These are phyloP conservation scores for Raffaelea deltoideospora DNA, from an alignment of 2,329 filamentous ascomycete genomes.

Conservation along the genomic window DNA sequence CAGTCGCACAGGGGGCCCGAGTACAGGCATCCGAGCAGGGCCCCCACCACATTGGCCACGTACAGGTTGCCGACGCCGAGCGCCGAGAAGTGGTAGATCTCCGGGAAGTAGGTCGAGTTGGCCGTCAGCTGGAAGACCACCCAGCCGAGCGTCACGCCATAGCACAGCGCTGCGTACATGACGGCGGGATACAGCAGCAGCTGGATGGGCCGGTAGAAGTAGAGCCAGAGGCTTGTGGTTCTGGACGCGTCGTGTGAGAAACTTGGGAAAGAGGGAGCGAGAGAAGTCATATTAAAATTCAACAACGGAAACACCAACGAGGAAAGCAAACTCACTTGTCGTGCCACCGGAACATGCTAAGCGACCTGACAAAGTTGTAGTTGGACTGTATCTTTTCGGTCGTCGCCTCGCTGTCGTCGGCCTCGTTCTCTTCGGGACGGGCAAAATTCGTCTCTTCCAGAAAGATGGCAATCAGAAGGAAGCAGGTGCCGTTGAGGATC, in stretches of 20 bases:
- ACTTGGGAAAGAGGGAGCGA: no score
- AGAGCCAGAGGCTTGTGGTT: background rate
- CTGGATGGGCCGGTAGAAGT: background rate
- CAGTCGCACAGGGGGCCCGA: background rate
- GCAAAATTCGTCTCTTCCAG: background rate
- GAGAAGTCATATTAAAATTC: no score
- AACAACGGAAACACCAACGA: no score
- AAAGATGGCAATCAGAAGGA: background rate
- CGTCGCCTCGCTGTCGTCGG: background rate
- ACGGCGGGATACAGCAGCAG: background rate
- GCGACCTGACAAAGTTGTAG: background rate
- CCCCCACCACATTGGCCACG: background rate
- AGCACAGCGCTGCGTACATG: background rate
- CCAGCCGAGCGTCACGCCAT: background rate
- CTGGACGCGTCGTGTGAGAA: no score
- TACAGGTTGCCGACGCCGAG: background rate
- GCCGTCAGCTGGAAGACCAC: background rate
- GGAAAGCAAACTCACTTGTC: background rate
- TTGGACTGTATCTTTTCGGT: background rate
- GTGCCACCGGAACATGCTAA: background rate
- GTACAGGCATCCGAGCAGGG: background rate
- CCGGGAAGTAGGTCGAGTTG: background rate
- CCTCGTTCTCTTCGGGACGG: background rate
- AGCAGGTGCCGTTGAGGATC: background rate
- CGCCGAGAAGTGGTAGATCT: background rate